A percentile compares a stretch with the other conserved stretches of the same genome.
Conservation (phyloP, 768 basidiomycete species). For the Dentipellis fragilis region DNA sequence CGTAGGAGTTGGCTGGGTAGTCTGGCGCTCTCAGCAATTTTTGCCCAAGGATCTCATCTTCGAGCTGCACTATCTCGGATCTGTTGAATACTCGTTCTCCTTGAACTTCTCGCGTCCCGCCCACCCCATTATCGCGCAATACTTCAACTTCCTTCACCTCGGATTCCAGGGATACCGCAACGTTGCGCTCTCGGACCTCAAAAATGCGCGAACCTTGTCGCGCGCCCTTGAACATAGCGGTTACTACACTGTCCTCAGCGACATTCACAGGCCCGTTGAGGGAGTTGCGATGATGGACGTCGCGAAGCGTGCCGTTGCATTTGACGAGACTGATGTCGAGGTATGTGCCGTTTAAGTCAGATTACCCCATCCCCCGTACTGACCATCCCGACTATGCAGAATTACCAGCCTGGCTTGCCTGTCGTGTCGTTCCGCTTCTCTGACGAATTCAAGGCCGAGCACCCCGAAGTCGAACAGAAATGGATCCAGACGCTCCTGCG, state of each 20-base stretch:
- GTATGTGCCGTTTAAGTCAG: slow-evolving; percentile 23
- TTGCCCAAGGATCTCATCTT: slow-evolving; percentile 67
- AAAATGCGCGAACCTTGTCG: slow-evolving; percentile 57
- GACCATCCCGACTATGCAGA: slow-evolving; percentile 16
- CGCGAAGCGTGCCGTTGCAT: slow-evolving; percentile 23
- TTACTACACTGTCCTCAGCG: slow-evolving; percentile 41
- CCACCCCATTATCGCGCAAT: slow-evolving; percentile 52
- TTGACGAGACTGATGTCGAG: slow-evolving; percentile 48
- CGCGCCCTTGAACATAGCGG: slow-evolving; percentile 51
- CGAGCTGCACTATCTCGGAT: slow-evolving; percentile 42
- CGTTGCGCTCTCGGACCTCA: slow-evolving; percentile 37
- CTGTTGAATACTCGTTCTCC: slow-evolving; percentile 67
- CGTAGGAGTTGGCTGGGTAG: slow-evolving; percentile 54
- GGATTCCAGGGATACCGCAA: slow-evolving; percentile 44
- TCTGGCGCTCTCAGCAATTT: slow-evolving; percentile 46
- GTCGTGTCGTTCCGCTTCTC: slow-evolving; percentile 48
- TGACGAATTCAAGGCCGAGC: slow-evolving; percentile 37
- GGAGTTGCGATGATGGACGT: slow-evolving; percentile 10
- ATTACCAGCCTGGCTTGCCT: slow-evolving; percentile 40
- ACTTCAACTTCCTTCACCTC: slow-evolving; percentile 54
- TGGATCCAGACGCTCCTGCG: slow-evolving; percentile 46
- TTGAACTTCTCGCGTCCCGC: slow-evolving; percentile 54
- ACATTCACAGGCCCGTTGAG: slow-evolving; percentile 38
- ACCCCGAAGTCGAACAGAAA: slow-evolving; percentile 48
- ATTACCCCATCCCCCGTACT: neutral